Conservation (phyloP, 163 green algal species). For the Prototheca cutis region DNA sequence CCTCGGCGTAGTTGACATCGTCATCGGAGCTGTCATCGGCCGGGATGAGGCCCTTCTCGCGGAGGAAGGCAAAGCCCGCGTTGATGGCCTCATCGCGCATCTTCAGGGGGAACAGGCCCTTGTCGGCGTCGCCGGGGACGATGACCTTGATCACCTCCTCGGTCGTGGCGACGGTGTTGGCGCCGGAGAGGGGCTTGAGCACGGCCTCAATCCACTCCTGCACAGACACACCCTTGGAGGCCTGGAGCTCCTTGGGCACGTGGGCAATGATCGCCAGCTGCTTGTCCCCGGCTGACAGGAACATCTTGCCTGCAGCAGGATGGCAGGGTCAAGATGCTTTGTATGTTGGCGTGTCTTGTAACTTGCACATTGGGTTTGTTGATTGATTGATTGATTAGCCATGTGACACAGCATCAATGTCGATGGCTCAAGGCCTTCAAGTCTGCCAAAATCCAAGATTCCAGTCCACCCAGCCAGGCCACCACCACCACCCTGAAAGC, state of each 20-base stretch:
- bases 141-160: constrained; percentile 43
- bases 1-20: constrained; percentile 52
- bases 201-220: constrained; percentile 54
- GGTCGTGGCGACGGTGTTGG: constrained; percentile 32
- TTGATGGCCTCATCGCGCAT: constrained; percentile 57
- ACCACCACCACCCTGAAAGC: too few species aligned
- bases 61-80: constrained; percentile 56
- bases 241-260: constrained; percentile 55
- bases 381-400: too few species aligned
- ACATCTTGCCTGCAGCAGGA: constrained; percentile 49
- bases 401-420: neutral
- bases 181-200: constrained; percentile 26
- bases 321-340: too few species aligned
- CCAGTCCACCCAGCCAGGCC: neutral
- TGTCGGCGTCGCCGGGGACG: constrained; percentile 26
- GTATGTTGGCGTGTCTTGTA: too few species aligned
- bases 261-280: constrained; percentile 58
- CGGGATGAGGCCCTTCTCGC: constrained; percentile 61
- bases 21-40: constrained; percentile 41
- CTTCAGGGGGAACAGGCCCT: constrained; percentile 65
- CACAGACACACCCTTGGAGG: constrained; percentile 36
- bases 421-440: neutral
- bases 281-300: constrained; percentile 61
- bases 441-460: neutral
- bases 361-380: too few species aligned